phyloP scores from a whole-genome alignment of 2,329 filamentous ascomycete genomes.

The Trichophyton equinum region DNA sequence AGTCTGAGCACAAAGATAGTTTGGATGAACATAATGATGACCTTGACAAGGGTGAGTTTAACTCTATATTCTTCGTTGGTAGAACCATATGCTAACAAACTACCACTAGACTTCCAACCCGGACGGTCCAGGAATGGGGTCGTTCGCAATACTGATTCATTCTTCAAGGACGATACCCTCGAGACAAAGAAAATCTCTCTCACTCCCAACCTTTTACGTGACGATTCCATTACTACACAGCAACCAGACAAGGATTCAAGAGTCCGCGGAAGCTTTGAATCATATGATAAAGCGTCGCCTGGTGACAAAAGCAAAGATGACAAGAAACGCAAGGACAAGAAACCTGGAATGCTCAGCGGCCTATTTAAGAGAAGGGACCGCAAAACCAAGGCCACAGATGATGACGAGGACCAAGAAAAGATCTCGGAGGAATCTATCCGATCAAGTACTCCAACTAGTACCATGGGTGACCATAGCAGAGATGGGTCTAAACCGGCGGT shows the following conservation, averaged over 20 bases:
- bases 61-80: background rate
- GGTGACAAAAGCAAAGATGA: slow-evolving; percentile 58
- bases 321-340: slow-evolving; percentile 61
- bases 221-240: slow-evolving; percentile 45
- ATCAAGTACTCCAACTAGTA: slow-evolving; percentile 33
- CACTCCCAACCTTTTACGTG: slow-evolving; percentile 80
- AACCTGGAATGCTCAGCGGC: slow-evolving; percentile 59
- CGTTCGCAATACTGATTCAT: slow-evolving; percentile 83
- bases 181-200: slow-evolving; percentile 97
- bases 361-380: slow-evolving; percentile 56
- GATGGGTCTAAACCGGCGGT: slow-evolving; percentile 26
- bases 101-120: slow-evolving; percentile 8
- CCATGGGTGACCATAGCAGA: slow-evolving; percentile 31
- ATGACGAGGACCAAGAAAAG: slow-evolving; percentile 43
- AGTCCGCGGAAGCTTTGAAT: slow-evolving; percentile 53
- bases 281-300: slow-evolving; percentile 55
- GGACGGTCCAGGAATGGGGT: slow-evolving; percentile 67
- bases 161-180: slow-evolving; percentile 90
- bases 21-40: slow-evolving; percentile 1
- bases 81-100: background rate
- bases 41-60: background rate
- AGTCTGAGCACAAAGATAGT: background rate
- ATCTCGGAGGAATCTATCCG: slow-evolving; percentile 47
- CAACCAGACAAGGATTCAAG: slow-evolving; percentile 29
- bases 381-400: slow-evolving; percentile 39